Percentiles rank a stretch among this genome's conserved stretches.
Conservation (phyloP, 2,329 filamentous ascomycete species). For the Dactylonectria macrodidyma region DNA sequence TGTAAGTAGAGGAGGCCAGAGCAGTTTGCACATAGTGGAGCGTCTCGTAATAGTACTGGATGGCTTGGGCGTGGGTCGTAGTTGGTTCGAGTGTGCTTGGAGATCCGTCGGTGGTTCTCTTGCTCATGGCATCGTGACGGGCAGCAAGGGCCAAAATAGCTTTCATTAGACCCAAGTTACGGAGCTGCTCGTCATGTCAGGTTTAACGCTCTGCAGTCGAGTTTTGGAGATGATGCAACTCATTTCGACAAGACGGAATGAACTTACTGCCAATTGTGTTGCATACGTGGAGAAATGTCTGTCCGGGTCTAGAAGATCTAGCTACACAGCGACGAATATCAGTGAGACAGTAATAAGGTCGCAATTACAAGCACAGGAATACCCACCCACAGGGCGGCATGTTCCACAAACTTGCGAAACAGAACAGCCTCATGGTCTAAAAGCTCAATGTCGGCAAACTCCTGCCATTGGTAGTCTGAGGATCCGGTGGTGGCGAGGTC, state of each 20-base stretch:
- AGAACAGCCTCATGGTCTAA: constrained; percentile 24
- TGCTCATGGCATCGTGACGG: constrained; percentile 29
- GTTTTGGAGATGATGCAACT: neutral
- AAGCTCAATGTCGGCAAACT: constrained; percentile 21
- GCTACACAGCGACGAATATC: neutral
- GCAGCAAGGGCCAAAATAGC: constrained; percentile 31
- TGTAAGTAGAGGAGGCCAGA: constrained; percentile 70
- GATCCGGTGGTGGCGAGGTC: constrained; percentile 13
- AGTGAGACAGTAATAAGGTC: neutral
- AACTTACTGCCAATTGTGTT: constrained; percentile 23
- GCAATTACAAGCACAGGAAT: neutral
- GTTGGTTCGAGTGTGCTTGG: constrained; percentile 9
- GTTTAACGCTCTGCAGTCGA: neutral
- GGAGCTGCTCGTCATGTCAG: constrained; percentile 12
- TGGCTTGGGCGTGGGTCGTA: constrained; percentile 34
- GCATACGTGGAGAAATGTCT: constrained; percentile 28
- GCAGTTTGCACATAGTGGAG: constrained; percentile 73
- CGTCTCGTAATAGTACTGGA: constrained; percentile 74
- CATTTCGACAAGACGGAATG: neutral
- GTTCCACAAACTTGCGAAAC: constrained; percentile 30
- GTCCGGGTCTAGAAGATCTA: constrained; percentile 24
- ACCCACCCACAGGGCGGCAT: constrained; percentile 16
- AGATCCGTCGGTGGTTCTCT: constrained; percentile 13
- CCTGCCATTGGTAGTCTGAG: constrained; percentile 24
- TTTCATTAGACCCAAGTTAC: constrained; percentile 31